Conservation (phyloP, 2,329 filamentous ascomycete species). For the Aspergillus sp. region DNA sequence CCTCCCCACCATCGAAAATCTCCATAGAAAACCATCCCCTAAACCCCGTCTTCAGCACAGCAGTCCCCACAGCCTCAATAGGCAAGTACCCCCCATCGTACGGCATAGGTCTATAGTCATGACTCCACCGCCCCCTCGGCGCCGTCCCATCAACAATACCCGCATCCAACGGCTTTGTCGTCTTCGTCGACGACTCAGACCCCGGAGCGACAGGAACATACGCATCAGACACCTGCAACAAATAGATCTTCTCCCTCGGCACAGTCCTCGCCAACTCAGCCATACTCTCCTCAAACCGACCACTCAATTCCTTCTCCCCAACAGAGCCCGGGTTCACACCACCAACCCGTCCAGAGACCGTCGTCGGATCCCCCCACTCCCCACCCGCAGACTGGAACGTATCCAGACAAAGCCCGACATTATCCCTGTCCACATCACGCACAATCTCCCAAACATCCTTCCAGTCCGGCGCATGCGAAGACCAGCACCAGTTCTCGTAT, state of each 20-base stretch:
- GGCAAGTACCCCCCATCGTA: conserved; percentile 71
- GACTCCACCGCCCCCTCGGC: conserved; percentile 65
- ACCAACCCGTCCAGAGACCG: conserved; percentile 59
- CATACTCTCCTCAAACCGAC: conserved; percentile 55
- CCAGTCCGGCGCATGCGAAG: conserved; percentile 68
- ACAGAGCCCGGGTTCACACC: conserved; percentile 32
- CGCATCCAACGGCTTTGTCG: conserved; percentile 50
- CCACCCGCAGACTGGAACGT: conserved; percentile 74
- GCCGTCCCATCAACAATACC: conserved; percentile 56
- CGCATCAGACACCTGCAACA: conserved; percentile 74
- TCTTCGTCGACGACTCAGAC: no score
- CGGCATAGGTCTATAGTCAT: conserved; percentile 67
- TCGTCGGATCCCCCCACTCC: conserved; percentile 72
- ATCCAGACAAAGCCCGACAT: conserved; percentile 73
- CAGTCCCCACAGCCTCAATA: conserved; percentile 62
- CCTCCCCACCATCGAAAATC: conserved; percentile 63
- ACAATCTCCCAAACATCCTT: conserved; percentile 69
- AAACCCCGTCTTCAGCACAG: conserved; percentile 68
- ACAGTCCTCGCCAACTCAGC: conserved; percentile 57
- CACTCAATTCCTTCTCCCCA: conserved; percentile 44
- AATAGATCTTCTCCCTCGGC: conserved; percentile 68
- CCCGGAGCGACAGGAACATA: conserved; percentile 53
- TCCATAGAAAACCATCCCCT: conserved; percentile 68
- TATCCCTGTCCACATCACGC: conserved; percentile 59
- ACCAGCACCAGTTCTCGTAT: conserved; percentile 85